Percentiles rank a stretch among this genome's conserved stretches.
Evolutionary conservation across 805 yeast species (phyloP).

Genomic region (Jamesozyma jinghongensis): DNA sequence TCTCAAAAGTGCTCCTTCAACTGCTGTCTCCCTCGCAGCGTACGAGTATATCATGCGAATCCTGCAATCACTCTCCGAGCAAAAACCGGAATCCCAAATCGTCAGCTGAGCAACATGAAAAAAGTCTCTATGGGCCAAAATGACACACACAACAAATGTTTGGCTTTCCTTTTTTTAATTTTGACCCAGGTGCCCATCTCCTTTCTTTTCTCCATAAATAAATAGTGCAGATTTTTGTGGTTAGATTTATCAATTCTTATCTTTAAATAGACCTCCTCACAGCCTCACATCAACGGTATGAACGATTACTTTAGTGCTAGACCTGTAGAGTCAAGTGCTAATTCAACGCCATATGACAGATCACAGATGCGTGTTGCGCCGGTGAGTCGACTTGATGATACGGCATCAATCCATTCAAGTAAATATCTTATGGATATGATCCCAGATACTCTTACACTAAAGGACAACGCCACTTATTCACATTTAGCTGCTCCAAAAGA

Average conservation of each 20-base stretch:
- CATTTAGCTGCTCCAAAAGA: constrained; percentile 1
- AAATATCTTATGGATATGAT: constrained; percentile 18
- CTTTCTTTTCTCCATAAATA: too few relatives aligned
- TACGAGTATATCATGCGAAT: constrained; percentile 35
- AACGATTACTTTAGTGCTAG: constrained; percentile 19
- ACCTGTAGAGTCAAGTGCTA: constrained; percentile 2
- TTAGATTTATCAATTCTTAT: too few relatives aligned
- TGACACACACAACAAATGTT: too few relatives aligned
- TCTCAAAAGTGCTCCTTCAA: constrained; percentile 68
- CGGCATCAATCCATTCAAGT: constrained; percentile 15
- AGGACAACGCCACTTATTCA: constrained; percentile 5
- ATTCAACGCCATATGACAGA: background rate
- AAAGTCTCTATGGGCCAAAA: too few relatives aligned
- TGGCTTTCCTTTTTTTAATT: too few relatives aligned
- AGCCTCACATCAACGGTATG: constrained; percentile 5
- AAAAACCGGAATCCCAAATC: too few relatives aligned
- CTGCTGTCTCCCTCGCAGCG: constrained; percentile 51
- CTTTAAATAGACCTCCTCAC: too few relatives aligned
- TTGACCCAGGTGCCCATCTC: too few relatives aligned
- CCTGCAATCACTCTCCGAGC: background rate
- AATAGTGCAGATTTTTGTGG: too few relatives aligned
- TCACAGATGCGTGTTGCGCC: background rate
- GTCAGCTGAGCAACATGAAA: too few relatives aligned
- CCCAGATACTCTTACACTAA: constrained; percentile 11
- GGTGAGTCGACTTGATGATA: constrained; percentile 6